Conservation (phyloP, 2,329 filamentous ascomycete genomes). For the Venturia nashicola region DNA sequence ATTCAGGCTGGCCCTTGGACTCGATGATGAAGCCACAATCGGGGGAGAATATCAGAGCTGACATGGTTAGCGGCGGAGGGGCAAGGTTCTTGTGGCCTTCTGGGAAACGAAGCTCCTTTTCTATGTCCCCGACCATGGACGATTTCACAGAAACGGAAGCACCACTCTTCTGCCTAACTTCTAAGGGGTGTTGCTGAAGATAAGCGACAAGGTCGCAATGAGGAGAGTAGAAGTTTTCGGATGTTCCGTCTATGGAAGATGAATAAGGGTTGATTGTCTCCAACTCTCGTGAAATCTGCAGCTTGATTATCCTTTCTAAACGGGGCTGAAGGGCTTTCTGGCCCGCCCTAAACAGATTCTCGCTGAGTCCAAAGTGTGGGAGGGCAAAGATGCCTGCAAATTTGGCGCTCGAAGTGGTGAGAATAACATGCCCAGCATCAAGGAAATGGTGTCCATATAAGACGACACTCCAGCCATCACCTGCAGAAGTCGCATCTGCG, state of each 20-base stretch:
- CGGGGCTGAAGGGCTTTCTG: slow-evolving; percentile 58
- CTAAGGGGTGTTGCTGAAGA: slow-evolving; percentile 55
- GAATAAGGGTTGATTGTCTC: slow-evolving; percentile 56
- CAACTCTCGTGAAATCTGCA: slow-evolving; percentile 42
- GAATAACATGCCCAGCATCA: slow-evolving; percentile 61
- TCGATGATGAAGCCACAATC: slow-evolving; percentile 55
- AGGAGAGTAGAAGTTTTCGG: slow-evolving; percentile 48
- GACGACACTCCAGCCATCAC: slow-evolving; percentile 66
- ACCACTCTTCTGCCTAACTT: slow-evolving; percentile 15
- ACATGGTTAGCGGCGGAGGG: slow-evolving; percentile 43
- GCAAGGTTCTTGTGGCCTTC: slow-evolving; percentile 41
- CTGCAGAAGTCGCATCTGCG: slow-evolving; percentile 56
- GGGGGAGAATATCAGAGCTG: slow-evolving; percentile 49
- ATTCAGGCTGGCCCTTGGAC: slow-evolving; percentile 46
- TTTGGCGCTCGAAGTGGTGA: slow-evolving; percentile 88
- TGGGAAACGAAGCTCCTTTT: slow-evolving; percentile 47
- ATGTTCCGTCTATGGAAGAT: slow-evolving; percentile 47
- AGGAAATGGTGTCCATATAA: slow-evolving; percentile 81
- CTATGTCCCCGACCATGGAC: slow-evolving; percentile 26
- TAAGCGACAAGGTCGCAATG: slow-evolving; percentile 87
- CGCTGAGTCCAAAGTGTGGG: slow-evolving; percentile 63
- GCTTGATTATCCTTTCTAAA: slow-evolving; percentile 53
- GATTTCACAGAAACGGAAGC: slow-evolving; percentile 13
- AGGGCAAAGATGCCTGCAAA: slow-evolving; percentile 80
- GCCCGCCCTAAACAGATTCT: slow-evolving; percentile 34